Percentiles rank a stretch among this genome's conserved stretches.
phyloP scores from a whole-genome alignment of 2,329 filamentous ascomycete species.

The Ophiostoma triangulosporum region DNA sequence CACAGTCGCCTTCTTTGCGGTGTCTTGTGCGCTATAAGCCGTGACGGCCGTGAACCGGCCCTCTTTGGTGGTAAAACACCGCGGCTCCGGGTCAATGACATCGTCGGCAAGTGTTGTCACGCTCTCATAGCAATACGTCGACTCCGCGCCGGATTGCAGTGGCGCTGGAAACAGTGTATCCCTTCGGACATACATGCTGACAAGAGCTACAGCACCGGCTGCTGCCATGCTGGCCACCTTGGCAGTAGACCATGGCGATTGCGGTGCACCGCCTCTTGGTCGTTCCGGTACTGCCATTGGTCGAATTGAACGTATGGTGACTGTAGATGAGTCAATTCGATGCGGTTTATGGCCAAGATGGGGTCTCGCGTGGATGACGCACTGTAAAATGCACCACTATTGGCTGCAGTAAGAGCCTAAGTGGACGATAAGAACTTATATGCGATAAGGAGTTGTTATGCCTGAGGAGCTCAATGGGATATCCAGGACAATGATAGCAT shows the following conservation, averaged over 20 bases:
- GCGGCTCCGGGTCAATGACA: conserved; percentile 18
- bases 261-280: neutral
- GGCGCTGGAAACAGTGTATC: neutral
- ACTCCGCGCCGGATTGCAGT: neutral
- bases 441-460: neutral
- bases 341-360: neutral
- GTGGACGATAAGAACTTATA: conserved; percentile 4
- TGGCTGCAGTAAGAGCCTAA: neutral
- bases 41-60: conserved; percentile 39
- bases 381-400: neutral
- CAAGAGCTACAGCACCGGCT: neutral
- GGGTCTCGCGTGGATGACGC: neutral
- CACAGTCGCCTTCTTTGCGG: conserved; percentile 11
- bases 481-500: too few species aligned
- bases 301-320: neutral
- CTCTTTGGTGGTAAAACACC: conserved; percentile 41
- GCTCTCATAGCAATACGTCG: conserved; percentile 30
- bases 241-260: neutral
- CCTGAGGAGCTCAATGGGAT: neutral
- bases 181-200: neutral
- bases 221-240: neutral
- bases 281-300: neutral
- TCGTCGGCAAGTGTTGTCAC: conserved; percentile 28
- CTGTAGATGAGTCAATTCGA: neutral
- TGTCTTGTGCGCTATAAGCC: conserved; percentile 19